phyloP scores from a whole-genome alignment of 257 asterid genomes.

The Ligustrum vulgare region DNA sequence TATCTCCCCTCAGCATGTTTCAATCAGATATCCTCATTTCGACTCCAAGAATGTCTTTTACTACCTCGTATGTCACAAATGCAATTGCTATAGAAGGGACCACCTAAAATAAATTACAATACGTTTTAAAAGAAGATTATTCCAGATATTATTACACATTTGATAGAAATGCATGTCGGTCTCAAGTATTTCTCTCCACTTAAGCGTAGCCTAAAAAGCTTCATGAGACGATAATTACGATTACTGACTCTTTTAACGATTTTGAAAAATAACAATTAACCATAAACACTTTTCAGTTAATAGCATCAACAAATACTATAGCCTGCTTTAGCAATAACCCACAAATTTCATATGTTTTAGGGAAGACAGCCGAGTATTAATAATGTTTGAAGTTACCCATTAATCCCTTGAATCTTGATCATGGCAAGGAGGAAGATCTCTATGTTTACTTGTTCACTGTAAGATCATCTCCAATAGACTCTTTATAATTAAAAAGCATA shows the following conservation, averaged over 20 bases:
- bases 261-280: no score
- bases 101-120: constrained; percentile 50
- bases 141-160: not conserved
- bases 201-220: not conserved
- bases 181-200: not conserved
- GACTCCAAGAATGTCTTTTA: constrained; percentile 74
- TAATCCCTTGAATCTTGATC: not conserved
- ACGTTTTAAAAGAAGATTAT: not conserved
- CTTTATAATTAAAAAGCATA: no score
- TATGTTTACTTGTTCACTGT: not conserved
- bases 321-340: not conserved
- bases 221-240: not conserved
- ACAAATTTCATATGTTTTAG: not conserved
- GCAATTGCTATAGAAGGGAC: constrained; percentile 96
- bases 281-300: no score
- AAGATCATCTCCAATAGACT: no score
- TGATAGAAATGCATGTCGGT: not conserved
- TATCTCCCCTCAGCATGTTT: constrained; percentile 15
- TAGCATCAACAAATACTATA: no score
- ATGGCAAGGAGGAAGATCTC: not conserved
- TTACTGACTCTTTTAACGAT: not conserved
- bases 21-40: constrained; percentile 85
- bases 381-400: not conserved
- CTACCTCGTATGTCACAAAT: constrained; percentile 89
- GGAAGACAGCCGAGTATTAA: not conserved